phyloP scores from a whole-genome alignment of 306 rosid species.

The Vicia villosa region DNA sequence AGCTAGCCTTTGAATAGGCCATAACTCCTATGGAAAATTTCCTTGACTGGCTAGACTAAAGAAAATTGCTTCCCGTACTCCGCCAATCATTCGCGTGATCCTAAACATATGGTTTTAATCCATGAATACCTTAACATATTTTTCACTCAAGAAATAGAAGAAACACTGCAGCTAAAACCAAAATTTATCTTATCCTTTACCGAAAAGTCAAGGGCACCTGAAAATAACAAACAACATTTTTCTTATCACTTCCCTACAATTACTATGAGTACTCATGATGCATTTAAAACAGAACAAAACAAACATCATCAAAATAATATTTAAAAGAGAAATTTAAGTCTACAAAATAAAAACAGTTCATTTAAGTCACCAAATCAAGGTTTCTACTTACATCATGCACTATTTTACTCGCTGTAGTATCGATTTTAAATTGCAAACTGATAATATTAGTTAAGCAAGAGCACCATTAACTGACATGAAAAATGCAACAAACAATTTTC shows the following conservation, averaged over 20 bases:
- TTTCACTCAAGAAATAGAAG: conserved; percentile 18
- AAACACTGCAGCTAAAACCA: conserved; percentile 21
- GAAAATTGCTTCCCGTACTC: conserved; percentile 72
- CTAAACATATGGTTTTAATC: conserved; percentile 51
- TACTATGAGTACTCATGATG: neutral
- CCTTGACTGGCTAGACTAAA: too few species aligned
- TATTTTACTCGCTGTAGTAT: conserved; percentile 31
- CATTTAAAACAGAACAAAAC: conserved; percentile 26
- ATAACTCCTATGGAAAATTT: too few species aligned
- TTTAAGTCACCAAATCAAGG: conserved; percentile 16
- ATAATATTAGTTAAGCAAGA: conserved; percentile 29
- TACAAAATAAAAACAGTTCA: conserved; percentile 12
- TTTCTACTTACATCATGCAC: conserved; percentile 52
- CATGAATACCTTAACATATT: conserved; percentile 19
- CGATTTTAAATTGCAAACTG: conserved; percentile 40
- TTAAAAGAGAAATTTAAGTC: conserved; percentile 15
- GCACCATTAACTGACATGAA: conserved; percentile 37
- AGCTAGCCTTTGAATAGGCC: too few species aligned
- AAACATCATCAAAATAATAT: conserved; percentile 8
- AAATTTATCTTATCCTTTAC: neutral
- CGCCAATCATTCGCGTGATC: conserved; percentile 54
- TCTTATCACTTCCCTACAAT: neutral
- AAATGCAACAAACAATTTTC: conserved; percentile 20
- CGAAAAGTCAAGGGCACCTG: neutral
- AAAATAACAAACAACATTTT: conserved; percentile 4